Base-by-base conservation (phyloP, 805 yeast genomes). In the Lipomyces anomalus region DNA sequence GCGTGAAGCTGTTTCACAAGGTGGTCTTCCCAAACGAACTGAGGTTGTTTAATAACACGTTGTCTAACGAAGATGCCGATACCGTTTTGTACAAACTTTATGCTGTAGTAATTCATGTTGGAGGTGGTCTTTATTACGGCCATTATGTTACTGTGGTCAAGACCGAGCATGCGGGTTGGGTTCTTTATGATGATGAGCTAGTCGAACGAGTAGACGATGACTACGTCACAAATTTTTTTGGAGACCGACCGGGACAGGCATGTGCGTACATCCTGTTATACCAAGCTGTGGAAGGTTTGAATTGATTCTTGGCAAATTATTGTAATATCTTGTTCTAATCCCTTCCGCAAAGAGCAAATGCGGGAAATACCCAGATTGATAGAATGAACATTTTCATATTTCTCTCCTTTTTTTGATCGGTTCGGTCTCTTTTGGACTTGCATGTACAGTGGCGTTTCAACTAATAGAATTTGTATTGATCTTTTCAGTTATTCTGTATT, bases 81-180 rank as follows among this genome's bases (percentile, higher is more conserved):
- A n/a, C n/a, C n/a, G n/a, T n/a, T n/a, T 70, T 80, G 17, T 92
- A 88, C 59, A 95, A 89, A 57, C 67, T 92, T 41, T 82, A 79
- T 52, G 86, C 90, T 0, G 80, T 90, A 35, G 92, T 92, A 9
- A 88, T 92, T 7, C 98, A 92, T 61, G 80, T 92, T 55, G 98
- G 98, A 4, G 95, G 96, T 3, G 97, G 97, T 0, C 97, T 97
- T 1, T 88, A 87, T 68, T 96, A 89, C 66, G 98, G 98, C 0
- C 98, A 92, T 62, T 92, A 92, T 63, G 90, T 92, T 6, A 75
- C 95, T 0, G 68, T 92, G 4, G 82, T 92, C 48, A 87, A 87
- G 60, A 82, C 88, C 4, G 79, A 76, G 43, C 71, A 75, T 20
- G 76, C 78, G 34, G 89, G 95, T 0, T 92, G 98, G 98, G 67